Evolutionary conservation across 1,284 basidiomycete species (phyloP).

Genomic region (Abortiporus biennis): DNA sequence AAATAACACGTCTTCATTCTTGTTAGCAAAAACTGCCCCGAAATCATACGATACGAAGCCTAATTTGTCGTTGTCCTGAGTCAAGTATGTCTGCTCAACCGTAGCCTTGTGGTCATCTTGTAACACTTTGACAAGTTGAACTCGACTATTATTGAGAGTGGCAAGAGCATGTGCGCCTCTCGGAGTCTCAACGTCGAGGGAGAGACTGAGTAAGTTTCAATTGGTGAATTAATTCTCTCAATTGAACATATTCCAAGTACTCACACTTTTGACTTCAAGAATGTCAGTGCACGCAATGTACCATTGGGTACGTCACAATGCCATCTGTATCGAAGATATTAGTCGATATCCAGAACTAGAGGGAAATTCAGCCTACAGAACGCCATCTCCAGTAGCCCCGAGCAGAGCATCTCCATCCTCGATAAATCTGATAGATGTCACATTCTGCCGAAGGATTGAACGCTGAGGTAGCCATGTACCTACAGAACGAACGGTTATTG

Average conservation of each 20-base stretch:
- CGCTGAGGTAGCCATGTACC: constrained; percentile 55
- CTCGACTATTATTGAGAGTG: constrained; percentile 40
- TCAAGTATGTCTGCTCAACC: constrained; percentile 45
- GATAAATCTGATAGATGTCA: constrained; percentile 54
- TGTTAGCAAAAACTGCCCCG: constrained; percentile 45
- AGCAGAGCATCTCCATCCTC: constrained; percentile 54
- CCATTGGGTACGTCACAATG: constrained; percentile 59
- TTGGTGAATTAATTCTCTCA: too few species aligned
- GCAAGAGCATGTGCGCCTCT: constrained; percentile 43
- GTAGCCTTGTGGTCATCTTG: constrained; percentile 39
- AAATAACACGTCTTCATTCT: constrained; percentile 46
- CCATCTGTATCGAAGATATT: constrained; percentile 38
- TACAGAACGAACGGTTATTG: constrained; percentile 16
- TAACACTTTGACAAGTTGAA: constrained; percentile 42
- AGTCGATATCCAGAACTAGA: constrained; percentile 4
- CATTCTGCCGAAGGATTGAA: constrained; percentile 52
- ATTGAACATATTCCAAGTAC: constrained; percentile 17
- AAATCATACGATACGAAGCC: constrained; percentile 28
- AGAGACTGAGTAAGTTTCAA: constrained; percentile 34
- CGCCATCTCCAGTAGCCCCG: constrained; percentile 65
- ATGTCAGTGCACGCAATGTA: constrained; percentile 47
- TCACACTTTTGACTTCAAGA: constrained; percentile 52
- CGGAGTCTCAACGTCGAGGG: constrained; percentile 45
- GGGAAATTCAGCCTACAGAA: constrained; percentile 38
- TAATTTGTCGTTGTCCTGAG: constrained; percentile 28